A percentile compares a stretch with the other conserved stretches of the same genome.
Evolutionary conservation across 306 rosid species (phyloP).

Genomic region (Prunus salicina): DNA sequence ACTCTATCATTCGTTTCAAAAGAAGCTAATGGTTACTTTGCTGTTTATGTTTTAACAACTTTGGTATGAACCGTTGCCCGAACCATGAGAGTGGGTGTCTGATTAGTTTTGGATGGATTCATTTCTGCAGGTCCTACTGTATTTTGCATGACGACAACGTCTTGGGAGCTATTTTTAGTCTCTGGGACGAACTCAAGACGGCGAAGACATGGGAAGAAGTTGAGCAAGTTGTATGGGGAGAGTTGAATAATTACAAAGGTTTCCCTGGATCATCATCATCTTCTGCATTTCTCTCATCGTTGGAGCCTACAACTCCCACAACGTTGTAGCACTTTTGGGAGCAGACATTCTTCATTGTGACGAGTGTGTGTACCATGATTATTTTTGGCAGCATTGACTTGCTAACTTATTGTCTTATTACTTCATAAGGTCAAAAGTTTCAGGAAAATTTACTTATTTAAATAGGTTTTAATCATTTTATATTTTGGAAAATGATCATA

Average conservation of each 20-base stretch:
- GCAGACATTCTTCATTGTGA: not conserved
- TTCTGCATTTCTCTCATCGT: not conserved
- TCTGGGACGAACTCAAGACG: slow-evolving; percentile 67
- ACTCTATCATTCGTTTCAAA: not conserved
- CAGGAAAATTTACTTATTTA: too few relatives aligned
- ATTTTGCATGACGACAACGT: slow-evolving; percentile 85
- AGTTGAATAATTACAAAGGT: slow-evolving; percentile 67
- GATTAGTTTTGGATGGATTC: slow-evolving; percentile 1
- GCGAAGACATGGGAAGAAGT: slow-evolving; percentile 92
- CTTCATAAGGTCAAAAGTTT: not conserved
- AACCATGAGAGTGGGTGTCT: not conserved
- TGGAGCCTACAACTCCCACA: not conserved
- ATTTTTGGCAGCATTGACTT: not conserved
- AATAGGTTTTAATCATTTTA: too few relatives aligned
- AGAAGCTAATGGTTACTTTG: not conserved
- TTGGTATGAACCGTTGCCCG: not conserved
- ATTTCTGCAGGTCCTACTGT: slow-evolving; percentile 73
- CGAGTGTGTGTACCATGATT: not conserved
- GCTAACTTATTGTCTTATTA: not conserved
- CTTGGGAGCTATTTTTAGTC: slow-evolving; percentile 76
- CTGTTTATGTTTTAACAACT: not conserved
- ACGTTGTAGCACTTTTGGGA: not conserved
- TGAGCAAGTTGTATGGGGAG: slow-evolving; percentile 77
- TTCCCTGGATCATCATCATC: slow-evolving; percentile 43
- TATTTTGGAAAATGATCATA: not conserved